Evolutionary conservation across 768 basidiomycete genomes (phyloP).

Genomic region (Calocybe gangraenosa): DNA sequence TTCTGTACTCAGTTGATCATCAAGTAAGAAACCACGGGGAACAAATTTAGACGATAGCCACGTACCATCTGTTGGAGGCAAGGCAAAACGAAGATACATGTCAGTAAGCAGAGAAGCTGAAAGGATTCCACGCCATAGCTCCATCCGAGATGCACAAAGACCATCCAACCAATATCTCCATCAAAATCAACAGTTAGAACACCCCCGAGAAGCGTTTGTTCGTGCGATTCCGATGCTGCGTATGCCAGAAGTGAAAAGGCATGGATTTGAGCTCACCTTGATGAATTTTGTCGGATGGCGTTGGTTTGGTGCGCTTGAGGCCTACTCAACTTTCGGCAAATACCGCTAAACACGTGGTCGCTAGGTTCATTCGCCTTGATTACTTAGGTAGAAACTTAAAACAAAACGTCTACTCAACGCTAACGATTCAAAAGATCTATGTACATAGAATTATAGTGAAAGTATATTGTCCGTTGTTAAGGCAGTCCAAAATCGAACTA

Average conservation of each 20-base stretch:
- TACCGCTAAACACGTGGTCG: constrained; percentile 17
- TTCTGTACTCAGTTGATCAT: constrained; percentile 52
- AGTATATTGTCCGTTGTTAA: too few species aligned
- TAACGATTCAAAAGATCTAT: too few species aligned
- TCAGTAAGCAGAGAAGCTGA: constrained; percentile 13
- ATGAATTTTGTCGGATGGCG: constrained; percentile 38
- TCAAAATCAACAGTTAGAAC: constrained; percentile 13
- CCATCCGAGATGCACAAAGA: constrained; percentile 30
- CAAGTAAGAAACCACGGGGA: constrained; percentile 11
- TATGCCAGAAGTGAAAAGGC: constrained; percentile 14
- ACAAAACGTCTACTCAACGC: too few species aligned
- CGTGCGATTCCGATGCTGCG: constrained; percentile 12
- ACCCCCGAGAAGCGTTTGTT: constrained; percentile 16
- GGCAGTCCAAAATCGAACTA: too few species aligned
- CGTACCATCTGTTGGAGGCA: constrained; percentile 36
- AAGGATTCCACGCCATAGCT: constrained; percentile 12
- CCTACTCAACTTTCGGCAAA: constrained; percentile 16
- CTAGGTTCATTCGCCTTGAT: too few species aligned
- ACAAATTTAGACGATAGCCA: constrained; percentile 2
- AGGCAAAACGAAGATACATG: constrained; percentile 3
- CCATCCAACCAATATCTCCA: constrained; percentile 39
- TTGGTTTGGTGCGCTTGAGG: constrained; percentile 10
- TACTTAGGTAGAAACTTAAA: too few species aligned
- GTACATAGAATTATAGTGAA: too few species aligned
- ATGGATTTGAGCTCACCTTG: constrained; percentile 55